Percentiles rank a stretch among this genome's conserved stretches.
These are phyloP conservation scores for Leccinum boreale DNA, from an alignment of 768 basidiomycete species.

Conservation along the genomic window DNA sequence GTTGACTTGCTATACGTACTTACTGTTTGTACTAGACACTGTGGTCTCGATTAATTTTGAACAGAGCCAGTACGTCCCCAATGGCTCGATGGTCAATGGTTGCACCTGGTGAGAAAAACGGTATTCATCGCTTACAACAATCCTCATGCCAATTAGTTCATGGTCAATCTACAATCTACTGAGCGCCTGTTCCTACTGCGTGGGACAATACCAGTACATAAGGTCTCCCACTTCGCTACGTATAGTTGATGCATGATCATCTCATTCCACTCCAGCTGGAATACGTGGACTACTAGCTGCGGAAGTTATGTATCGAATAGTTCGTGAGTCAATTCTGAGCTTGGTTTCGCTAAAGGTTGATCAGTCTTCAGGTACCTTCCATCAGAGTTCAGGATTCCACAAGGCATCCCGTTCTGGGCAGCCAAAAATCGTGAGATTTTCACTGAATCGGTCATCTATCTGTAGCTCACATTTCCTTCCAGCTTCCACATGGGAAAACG, in stretches of 20 bases:
- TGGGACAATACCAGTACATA: constrained; percentile 4
- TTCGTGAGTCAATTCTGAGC: constrained; percentile 15
- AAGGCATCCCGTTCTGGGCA: constrained; percentile 24
- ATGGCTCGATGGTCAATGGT: constrained; percentile 7
- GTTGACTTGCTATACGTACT: background rate
- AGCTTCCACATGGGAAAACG: constrained; percentile 20
- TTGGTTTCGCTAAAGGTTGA: background rate
- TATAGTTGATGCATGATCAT: background rate
- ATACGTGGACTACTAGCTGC: constrained; percentile 15
- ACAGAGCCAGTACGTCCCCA: constrained; percentile 21
- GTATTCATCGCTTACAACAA: background rate
- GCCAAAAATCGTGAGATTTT: constrained; percentile 20
- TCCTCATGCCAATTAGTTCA: constrained; percentile 17
- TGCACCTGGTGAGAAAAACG: constrained; percentile 24
- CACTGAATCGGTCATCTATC: background rate
- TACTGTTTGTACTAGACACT: constrained; percentile 10
- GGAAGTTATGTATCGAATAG: constrained; percentile 11
- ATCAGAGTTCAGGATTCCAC: constrained; percentile 5
- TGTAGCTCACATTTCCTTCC: constrained; percentile 1
- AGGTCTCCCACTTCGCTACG: constrained; percentile 10
- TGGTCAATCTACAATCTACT: constrained; percentile 31
- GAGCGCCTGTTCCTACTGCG: constrained; percentile 25
- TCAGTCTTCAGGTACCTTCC: constrained; percentile 22
- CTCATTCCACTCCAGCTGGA: constrained; percentile 20
- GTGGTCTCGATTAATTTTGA: constrained; percentile 12